Evolutionary conservation across 2,329 filamentous ascomycete genomes (phyloP).

Genomic region (Teratosphaeria zuluensis): DNA sequence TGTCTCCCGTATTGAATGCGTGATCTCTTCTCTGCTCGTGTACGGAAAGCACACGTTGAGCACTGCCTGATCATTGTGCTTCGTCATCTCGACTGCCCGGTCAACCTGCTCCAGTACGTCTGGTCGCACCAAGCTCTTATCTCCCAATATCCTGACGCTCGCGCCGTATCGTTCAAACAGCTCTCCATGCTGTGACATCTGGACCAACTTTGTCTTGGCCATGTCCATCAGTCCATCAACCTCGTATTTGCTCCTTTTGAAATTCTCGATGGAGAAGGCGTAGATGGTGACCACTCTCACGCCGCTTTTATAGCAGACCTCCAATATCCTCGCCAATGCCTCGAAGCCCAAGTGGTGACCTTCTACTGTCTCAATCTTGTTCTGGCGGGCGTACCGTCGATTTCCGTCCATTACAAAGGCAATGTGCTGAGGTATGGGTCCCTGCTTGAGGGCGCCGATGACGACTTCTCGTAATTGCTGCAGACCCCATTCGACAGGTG

Average conservation of each 20-base stretch:
- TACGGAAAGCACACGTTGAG: slow-evolving; percentile 98
- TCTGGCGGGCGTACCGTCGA: slow-evolving; percentile 76
- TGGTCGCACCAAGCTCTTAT: slow-evolving; percentile 69
- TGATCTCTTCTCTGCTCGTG: slow-evolving; percentile 91
- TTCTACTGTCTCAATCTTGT: slow-evolving; percentile 92
- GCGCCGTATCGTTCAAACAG: slow-evolving; percentile 88
- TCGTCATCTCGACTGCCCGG: slow-evolving; percentile 75
- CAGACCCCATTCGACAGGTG: slow-evolving; percentile 84
- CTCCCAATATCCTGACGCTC: slow-evolving; percentile 72
- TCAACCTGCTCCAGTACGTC: slow-evolving; percentile 88
- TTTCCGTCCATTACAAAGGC: slow-evolving; percentile 99
- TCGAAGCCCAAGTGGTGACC: slow-evolving; percentile 95
- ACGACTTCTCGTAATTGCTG: slow-evolving; percentile 70
- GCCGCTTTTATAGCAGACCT: slow-evolving; percentile 96
- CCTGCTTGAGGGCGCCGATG: slow-evolving; percentile 80
- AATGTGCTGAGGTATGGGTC: slow-evolving; percentile 85
- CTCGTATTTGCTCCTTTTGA: slow-evolving; percentile 92
- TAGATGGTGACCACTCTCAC: slow-evolving; percentile 97
- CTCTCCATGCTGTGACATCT: slow-evolving; percentile 86
- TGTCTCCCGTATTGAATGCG: slow-evolving; percentile 75
- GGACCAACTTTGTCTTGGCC: slow-evolving; percentile 87
- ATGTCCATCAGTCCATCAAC: slow-evolving; percentile 97
- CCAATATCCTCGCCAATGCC: slow-evolving; percentile 84
- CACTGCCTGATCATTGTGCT: slow-evolving; percentile 64
- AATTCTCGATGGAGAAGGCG: slow-evolving; percentile 98